These are phyloP conservation scores for Tylopilus vinaceipallidus DNA, from an alignment of 768 basidiomycete genomes.

Conservation along the genomic window DNA sequence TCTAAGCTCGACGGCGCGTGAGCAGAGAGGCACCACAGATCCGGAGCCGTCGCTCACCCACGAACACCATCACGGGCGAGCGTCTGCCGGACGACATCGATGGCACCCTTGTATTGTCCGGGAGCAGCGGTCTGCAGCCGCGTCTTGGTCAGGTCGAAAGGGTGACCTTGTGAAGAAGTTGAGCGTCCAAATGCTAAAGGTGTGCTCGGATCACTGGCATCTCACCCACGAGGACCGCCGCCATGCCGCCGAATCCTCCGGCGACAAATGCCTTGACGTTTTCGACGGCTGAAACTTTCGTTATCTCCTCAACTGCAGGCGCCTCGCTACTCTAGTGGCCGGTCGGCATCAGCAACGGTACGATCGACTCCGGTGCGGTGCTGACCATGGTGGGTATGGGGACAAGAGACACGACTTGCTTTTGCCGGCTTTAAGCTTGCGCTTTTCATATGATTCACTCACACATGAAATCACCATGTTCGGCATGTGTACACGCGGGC, in stretches of 20 bases:
- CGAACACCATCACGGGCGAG: constrained; percentile 86
- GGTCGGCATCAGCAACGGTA: constrained; percentile 7
- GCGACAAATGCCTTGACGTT: constrained; percentile 84
- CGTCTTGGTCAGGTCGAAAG: constrained; percentile 97
- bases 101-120: constrained; percentile 85
- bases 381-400: constrained; percentile 27
- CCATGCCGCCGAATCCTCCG: constrained; percentile 89
- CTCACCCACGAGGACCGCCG: constrained; percentile 85
- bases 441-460: constrained; percentile 30
- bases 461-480: constrained; percentile 5
- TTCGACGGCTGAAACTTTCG: constrained; percentile 33
- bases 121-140: constrained; percentile 89
- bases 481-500: constrained; percentile 6
- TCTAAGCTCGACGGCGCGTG: constrained; percentile 36
- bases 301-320: constrained; percentile 16
- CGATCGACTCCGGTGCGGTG: neutral
- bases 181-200: neutral
- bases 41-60: constrained; percentile 54
- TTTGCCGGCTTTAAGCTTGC: neutral
- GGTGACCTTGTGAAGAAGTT: constrained; percentile 64
- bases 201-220: neutral
- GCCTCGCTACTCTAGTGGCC: constrained; percentile 25
- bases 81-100: constrained; percentile 92
- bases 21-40: neutral
- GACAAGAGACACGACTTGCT: constrained; percentile 1